Evolutionary conservation across 805 yeast species (phyloP).

Genomic region (Metschnikowia lachancei): DNA sequence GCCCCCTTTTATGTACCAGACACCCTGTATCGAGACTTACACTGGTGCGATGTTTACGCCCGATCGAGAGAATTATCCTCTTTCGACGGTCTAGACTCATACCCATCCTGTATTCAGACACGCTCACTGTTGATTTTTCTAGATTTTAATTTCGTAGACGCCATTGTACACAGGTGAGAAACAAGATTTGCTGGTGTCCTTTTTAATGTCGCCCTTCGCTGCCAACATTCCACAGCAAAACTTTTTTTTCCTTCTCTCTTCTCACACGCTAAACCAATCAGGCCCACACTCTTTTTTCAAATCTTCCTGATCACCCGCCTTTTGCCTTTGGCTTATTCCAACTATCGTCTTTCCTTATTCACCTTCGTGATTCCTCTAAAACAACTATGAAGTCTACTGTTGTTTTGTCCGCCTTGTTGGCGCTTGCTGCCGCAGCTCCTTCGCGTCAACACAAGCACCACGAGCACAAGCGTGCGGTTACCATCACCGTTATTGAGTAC

Average conservation of each 20-base stretch:
- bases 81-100: slow-evolving; percentile 9
- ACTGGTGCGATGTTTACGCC: slow-evolving; percentile 11
- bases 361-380: slow-evolving; percentile 4
- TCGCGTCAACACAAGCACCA: slow-evolving; percentile 27
- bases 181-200: neutral
- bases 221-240: slow-evolving; percentile 1
- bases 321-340: slow-evolving; percentile 12
- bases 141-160: neutral
- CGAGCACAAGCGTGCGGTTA: slow-evolving; percentile 38
- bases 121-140: slow-evolving; percentile 3
- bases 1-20: neutral
- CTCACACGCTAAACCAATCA: slow-evolving; percentile 6
- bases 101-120: neutral
- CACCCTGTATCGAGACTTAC: neutral
- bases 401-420: slow-evolving; percentile 17
- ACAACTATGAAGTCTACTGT: slow-evolving; percentile 15
- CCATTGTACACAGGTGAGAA: too few relatives aligned
- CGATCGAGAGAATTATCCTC: slow-evolving; percentile 8
- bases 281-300: slow-evolving; percentile 10
- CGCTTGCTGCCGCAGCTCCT: slow-evolving; percentile 19
- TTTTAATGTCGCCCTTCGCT: slow-evolving; percentile 4
- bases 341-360: slow-evolving; percentile 30
- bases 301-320: slow-evolving; percentile 5
- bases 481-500: slow-evolving; percentile 37
- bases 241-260: slow-evolving; percentile 2